These are phyloP conservation scores for Phytophthora melonis DNA, from an alignment of 352 stramenopile species.

Conservation along the genomic window DNA sequence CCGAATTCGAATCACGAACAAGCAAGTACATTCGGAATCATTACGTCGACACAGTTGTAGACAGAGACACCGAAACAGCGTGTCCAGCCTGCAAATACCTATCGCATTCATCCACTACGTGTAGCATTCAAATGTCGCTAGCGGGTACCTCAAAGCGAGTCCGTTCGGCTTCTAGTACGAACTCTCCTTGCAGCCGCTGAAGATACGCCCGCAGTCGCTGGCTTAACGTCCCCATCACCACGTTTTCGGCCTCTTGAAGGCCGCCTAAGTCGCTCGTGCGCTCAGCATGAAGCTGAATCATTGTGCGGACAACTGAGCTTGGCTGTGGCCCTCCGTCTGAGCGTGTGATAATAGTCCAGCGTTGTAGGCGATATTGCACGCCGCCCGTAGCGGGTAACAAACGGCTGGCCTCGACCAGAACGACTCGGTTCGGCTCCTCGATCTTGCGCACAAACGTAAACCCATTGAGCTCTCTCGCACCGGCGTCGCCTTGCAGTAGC, in stretches of 20 bases:
- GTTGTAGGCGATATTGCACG: conserved; percentile 29
- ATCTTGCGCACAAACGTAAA: conserved; percentile 40
- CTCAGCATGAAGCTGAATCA: conserved; percentile 22
- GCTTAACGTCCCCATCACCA: conserved; percentile 19
- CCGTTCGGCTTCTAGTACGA: conserved; percentile 8
- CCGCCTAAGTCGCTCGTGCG: background rate
- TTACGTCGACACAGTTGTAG: background rate
- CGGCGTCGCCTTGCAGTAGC: conserved; percentile 13
- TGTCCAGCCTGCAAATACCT: background rate
- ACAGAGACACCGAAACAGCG: background rate
- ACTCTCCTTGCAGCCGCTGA: conserved; percentile 6
- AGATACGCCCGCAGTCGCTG: conserved; percentile 8
- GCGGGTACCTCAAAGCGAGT: too few species aligned
- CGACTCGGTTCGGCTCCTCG: conserved; percentile 36
- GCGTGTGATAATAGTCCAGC: conserved; percentile 32
- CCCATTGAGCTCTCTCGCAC: conserved; percentile 17
- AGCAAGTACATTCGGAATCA: too few species aligned
- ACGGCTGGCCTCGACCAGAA: conserved; percentile 25
- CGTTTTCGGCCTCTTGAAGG: background rate
- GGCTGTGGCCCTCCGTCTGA: background rate
- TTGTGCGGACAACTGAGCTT: conserved; percentile 11
- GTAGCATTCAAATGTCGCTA: background rate
- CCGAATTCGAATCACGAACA: too few species aligned
- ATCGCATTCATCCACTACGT: background rate
- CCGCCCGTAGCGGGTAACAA: conserved; percentile 24